Evolutionary conservation across 1,284 basidiomycete species (phyloP).

Genomic region (Rhodotorula sp.): DNA sequence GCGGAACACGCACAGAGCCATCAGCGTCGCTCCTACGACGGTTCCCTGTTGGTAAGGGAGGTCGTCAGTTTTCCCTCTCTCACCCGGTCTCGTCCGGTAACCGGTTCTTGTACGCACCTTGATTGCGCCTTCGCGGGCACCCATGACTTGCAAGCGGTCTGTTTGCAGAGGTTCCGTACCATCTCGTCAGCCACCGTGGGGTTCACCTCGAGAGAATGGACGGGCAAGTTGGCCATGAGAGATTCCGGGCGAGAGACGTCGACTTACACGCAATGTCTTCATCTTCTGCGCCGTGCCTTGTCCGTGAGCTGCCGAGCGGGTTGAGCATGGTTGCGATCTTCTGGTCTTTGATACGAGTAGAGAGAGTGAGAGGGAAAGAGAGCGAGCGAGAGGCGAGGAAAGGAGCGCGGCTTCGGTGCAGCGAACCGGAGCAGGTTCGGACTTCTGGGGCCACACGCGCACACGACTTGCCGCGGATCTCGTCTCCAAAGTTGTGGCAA

Average conservation of each 20-base stretch:
- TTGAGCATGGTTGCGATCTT: neutral
- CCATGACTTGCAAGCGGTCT: constrained; percentile 34
- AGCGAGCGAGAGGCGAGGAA: neutral
- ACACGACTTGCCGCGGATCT: neutral
- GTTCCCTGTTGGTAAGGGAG: constrained; percentile 5
- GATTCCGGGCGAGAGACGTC: neutral
- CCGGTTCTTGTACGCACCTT: neutral
- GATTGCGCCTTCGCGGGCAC: constrained; percentile 33
- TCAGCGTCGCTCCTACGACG: constrained; percentile 13
- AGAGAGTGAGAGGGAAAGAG: neutral
- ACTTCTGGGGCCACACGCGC: no score
- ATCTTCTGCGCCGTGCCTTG: constrained; percentile 25
- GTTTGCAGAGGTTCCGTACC: neutral
- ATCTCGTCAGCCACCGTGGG: neutral
- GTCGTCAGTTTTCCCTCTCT: neutral
- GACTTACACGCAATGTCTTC: constrained; percentile 29
- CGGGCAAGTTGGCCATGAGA: neutral
- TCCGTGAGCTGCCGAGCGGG: constrained; percentile 4
- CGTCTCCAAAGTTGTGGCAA: no score
- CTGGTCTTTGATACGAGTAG: neutral
- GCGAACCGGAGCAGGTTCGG: no score
- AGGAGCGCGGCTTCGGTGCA: neutral
- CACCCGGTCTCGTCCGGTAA: neutral
- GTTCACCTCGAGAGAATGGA: neutral
- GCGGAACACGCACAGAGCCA: constrained; percentile 11